A percentile compares a stretch with the other conserved stretches of the same genome.
Evolutionary conservation across 345 rosid genomes (phyloP).

Genomic region (Luvunga scandens): DNA sequence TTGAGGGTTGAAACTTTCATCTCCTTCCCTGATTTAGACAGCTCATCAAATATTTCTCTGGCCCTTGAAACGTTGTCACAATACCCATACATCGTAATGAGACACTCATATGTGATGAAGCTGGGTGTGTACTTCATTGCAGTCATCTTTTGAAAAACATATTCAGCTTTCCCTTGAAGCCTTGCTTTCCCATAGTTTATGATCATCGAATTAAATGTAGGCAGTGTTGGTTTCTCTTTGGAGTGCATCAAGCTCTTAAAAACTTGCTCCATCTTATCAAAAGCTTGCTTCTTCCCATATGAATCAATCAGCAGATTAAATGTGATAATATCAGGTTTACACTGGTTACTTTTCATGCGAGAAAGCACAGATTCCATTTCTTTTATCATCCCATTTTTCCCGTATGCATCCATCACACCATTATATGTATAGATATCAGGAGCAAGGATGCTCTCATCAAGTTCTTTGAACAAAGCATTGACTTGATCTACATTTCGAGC

Average conservation of each 20-base stretch:
- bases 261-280: conserved; percentile 95
- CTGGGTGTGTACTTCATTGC: conserved; percentile 68
- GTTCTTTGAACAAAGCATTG: conserved; percentile 68
- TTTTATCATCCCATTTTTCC: conserved; percentile 83
- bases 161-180: conserved; percentile 67
- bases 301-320: conserved; percentile 81
- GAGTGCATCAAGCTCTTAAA: conserved; percentile 73
- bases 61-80: conserved; percentile 71
- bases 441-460: conserved; percentile 52
- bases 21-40: conserved; percentile 53
- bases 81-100: conserved; percentile 75
- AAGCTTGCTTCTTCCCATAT: conserved; percentile 77
- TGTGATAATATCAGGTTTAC: conserved; percentile 81
- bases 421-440: conserved; percentile 79
- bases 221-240: conserved; percentile 78
- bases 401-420: conserved; percentile 96
- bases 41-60: conserved; percentile 61
- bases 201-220: conserved; percentile 91
- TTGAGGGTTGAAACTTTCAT: conserved; percentile 67
- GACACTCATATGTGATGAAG: conserved; percentile 76
- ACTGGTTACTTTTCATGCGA: conserved; percentile 64
- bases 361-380: conserved; percentile 90
- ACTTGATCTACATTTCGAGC: conserved; percentile 73
- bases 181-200: conserved; percentile 84
- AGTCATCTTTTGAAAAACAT: conserved; percentile 52